These are phyloP conservation scores for Fusarium chaquense DNA, from an alignment of 2,329 filamentous ascomycete species.

Conservation along the genomic window DNA sequence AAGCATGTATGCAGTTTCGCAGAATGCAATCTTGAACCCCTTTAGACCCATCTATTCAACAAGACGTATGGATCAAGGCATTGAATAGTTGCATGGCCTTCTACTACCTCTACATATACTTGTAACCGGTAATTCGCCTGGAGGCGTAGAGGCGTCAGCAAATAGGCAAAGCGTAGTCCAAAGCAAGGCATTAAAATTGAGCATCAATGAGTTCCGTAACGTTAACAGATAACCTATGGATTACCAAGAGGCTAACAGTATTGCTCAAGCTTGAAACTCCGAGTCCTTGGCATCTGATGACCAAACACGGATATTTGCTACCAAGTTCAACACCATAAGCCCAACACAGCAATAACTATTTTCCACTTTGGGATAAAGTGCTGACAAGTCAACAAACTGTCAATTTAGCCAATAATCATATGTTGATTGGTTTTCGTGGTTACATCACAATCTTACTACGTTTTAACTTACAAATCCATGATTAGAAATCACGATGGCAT, in stretches of 20 bases:
- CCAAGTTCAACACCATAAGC: background rate
- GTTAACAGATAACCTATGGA: background rate
- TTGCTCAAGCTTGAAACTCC: background rate
- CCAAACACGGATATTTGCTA: background rate
- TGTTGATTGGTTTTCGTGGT: background rate
- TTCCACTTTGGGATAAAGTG: background rate
- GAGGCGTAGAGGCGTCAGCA: background rate
- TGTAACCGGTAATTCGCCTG: too few species aligned
- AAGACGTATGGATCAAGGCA: too few species aligned
- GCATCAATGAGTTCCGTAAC: background rate
- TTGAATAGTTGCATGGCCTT: too few species aligned
- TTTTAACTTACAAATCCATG: slow-evolving; percentile 4
- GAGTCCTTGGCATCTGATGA: background rate
- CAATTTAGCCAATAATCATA: background rate
- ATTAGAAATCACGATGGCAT: slow-evolving; percentile 25
- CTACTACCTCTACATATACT: too few species aligned
- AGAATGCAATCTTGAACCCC: too few species aligned
- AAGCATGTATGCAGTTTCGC: too few species aligned
- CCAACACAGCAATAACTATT: background rate
- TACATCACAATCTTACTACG: background rate
- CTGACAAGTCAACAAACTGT: background rate
- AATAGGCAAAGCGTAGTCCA: background rate
- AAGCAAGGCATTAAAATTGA: background rate
- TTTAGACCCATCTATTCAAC: too few species aligned
- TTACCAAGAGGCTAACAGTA: background rate